Evolutionary conservation across 345 rosid species (phyloP).

Genomic region (Dipteronia sinensis): DNA sequence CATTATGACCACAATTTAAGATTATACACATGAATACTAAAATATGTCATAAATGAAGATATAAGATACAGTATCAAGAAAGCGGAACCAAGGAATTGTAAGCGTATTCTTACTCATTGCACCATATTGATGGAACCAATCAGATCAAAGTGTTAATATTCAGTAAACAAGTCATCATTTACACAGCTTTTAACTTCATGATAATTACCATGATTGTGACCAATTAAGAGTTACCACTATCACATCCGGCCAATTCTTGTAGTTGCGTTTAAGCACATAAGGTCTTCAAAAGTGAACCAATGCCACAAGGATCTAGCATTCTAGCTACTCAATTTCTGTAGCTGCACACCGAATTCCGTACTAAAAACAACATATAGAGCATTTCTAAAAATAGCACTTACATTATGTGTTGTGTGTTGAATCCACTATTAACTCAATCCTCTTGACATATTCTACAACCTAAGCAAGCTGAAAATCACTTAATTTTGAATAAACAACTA

Average conservation of each 20-base stretch:
- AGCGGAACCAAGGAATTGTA: background rate
- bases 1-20: background rate
- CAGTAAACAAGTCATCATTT: too few species aligned
- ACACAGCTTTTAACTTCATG: too few species aligned
- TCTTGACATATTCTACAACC: background rate
- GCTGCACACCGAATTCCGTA: background rate
- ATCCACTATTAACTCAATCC: background rate
- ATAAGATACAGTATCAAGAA: background rate
- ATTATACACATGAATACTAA: background rate
- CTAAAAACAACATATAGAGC: background rate
- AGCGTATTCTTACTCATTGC: background rate
- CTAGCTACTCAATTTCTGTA: background rate
- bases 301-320: slow-evolving; percentile 1
- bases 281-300: background rate
- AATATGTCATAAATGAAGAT: background rate
- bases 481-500: background rate
- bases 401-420: background rate
- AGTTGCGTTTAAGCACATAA: background rate
- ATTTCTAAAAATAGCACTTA: background rate
- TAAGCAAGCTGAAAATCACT: background rate
- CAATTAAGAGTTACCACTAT: background rate
- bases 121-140: background rate
- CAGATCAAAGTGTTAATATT: background rate
- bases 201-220: background rate
- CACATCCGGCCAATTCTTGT: background rate